Conservation (phyloP, 768 basidiomycete genomes). For the Suillus weaverae region DNA sequence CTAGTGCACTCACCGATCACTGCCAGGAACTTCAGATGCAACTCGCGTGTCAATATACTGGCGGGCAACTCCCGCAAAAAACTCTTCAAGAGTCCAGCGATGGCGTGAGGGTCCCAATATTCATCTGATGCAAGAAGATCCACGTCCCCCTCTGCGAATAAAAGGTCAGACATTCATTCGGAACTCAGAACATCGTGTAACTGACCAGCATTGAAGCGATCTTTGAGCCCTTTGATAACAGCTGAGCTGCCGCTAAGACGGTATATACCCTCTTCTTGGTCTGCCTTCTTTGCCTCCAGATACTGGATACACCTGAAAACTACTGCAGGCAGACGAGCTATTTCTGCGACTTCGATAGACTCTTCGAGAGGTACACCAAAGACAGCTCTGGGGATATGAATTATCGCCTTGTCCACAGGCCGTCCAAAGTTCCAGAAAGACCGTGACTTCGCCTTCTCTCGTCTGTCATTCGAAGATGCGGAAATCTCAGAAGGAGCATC, state of each 20-base stretch:
- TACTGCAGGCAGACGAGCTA: slow-evolving; percentile 90
- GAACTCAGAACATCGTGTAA: slow-evolving; percentile 15
- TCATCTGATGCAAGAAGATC: slow-evolving; percentile 86
- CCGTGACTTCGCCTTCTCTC: slow-evolving; percentile 90
- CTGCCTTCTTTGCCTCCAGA: slow-evolving; percentile 89
- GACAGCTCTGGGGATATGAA: slow-evolving; percentile 64
- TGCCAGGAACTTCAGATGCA: slow-evolving; percentile 86
- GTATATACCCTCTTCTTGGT: slow-evolving; percentile 97
- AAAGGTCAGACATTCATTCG: slow-evolving; percentile 9
- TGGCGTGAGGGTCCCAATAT: slow-evolving; percentile 97
- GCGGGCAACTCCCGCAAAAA: slow-evolving; percentile 92
- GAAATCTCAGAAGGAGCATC: slow-evolving; percentile 50
- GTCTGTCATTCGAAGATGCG: slow-evolving; percentile 55
- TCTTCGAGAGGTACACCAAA: slow-evolving; percentile 90
- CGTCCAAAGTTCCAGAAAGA: slow-evolving; percentile 93
- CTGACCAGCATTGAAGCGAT: slow-evolving; percentile 88
- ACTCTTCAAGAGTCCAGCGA: slow-evolving; percentile 91
- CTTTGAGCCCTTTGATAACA: slow-evolving; percentile 90
- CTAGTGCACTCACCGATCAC: slow-evolving; percentile 73
- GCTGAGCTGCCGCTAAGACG: slow-evolving; percentile 92
- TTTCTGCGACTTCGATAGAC: slow-evolving; percentile 83
- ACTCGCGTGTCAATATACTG: slow-evolving; percentile 88
- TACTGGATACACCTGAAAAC: slow-evolving; percentile 96
- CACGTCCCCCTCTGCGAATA: slow-evolving; percentile 85
- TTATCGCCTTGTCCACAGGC: slow-evolving; percentile 44